Evolutionary conservation across 441 rosid genomes (phyloP).

Genomic region (Cnidoscolus chayamansa): DNA sequence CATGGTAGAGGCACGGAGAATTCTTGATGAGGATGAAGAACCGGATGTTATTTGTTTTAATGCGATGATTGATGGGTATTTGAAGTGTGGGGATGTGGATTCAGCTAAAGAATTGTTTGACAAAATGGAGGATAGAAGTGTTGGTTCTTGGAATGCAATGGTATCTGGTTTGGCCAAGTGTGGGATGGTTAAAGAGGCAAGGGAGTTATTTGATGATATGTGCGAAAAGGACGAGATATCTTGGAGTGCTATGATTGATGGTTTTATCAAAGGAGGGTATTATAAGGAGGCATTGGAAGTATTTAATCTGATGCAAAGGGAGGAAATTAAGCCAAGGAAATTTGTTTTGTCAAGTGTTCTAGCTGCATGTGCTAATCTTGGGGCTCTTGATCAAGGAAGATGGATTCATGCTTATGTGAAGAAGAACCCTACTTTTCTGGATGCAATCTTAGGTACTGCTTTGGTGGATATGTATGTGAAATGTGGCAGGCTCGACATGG

Average conservation of each 20-base stretch:
- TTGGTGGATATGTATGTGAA: slow-evolving; percentile 59
- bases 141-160: slow-evolving; percentile 75
- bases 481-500: slow-evolving; percentile 52
- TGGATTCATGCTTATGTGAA: slow-evolving; percentile 55
- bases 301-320: slow-evolving; percentile 49
- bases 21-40: slow-evolving; percentile 24
- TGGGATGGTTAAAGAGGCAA: slow-evolving; percentile 47
- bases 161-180: slow-evolving; percentile 56
- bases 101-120: slow-evolving; percentile 53
- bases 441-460: slow-evolving; percentile 53
- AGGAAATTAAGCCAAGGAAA: slow-evolving; percentile 39
- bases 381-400: slow-evolving; percentile 57
- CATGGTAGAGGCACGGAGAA: slow-evolving; percentile 15
- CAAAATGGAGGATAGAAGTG: slow-evolving; percentile 56
- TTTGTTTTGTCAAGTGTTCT: slow-evolving; percentile 49
- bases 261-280: slow-evolving; percentile 45
- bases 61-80: slow-evolving; percentile 56
- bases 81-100: slow-evolving; percentile 42
- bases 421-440: slow-evolving; percentile 42
- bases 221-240: slow-evolving; percentile 43
- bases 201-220: slow-evolving; percentile 45
- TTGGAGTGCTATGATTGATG: slow-evolving; percentile 57
- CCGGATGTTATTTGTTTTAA: slow-evolving; percentile 58
- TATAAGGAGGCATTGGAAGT: slow-evolving; percentile 50
- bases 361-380: slow-evolving; percentile 54